Evolutionary conservation across 805 yeast species (phyloP).

Genomic region (Cyberlindnera amylophila): DNA sequence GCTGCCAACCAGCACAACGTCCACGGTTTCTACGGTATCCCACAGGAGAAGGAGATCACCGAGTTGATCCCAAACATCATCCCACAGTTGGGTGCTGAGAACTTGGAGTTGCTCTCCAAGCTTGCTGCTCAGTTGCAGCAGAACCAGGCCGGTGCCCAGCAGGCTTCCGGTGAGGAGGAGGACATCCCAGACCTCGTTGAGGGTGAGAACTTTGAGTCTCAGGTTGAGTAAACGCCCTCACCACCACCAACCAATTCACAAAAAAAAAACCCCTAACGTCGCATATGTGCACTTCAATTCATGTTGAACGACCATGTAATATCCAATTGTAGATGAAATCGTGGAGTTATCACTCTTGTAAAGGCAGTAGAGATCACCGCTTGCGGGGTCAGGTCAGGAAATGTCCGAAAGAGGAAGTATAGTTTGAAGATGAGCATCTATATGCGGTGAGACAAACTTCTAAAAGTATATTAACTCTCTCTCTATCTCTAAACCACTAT

Average conservation of each 20-base stretch:
- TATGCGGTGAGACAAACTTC: too few species aligned
- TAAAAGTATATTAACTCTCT: too few species aligned
- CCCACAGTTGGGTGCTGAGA: constrained; percentile 95
- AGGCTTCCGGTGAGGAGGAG: constrained; percentile 48
- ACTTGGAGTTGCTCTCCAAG: constrained; percentile 82
- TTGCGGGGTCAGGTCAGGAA: too few species aligned
- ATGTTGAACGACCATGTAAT: background rate
- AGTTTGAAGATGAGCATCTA: too few species aligned
- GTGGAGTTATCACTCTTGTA: too few species aligned
- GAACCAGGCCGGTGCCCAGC: constrained; percentile 45
- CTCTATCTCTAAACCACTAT: too few species aligned
- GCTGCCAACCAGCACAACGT: constrained; percentile 88
- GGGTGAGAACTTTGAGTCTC: constrained; percentile 59
- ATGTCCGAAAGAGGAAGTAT: too few species aligned
- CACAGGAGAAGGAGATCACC: constrained; percentile 87
- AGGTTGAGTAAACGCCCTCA: constrained; percentile 46
- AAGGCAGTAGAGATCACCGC: too few species aligned
- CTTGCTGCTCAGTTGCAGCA: constrained; percentile 85
- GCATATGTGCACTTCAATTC: background rate
- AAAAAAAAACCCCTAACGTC: background rate
- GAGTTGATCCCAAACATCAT: constrained; percentile 92
- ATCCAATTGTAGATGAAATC: too few species aligned
- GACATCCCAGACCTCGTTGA: constrained; percentile 72
- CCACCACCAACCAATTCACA: background rate
- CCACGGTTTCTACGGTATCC: constrained; percentile 90